phyloP scores from a whole-genome alignment of 495 filamentous ascomycete species.

The Oleoguttula mirabilis region DNA sequence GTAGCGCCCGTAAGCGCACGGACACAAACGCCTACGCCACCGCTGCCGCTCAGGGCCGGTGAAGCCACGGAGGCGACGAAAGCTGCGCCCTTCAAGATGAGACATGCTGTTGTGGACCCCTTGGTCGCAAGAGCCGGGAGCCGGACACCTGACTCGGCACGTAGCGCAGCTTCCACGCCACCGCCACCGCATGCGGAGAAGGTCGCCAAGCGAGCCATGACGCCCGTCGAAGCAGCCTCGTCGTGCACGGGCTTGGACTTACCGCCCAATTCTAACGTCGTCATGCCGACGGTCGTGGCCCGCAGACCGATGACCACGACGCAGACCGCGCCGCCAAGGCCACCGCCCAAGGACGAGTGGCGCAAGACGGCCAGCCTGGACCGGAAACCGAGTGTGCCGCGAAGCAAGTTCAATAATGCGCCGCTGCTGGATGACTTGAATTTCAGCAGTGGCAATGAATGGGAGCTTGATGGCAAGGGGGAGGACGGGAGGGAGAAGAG shows the following conservation, averaged over 20 bases:
- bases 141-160: no score
- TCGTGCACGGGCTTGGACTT: not conserved
- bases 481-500: slow-evolving; percentile 1
- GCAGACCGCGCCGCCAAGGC: slow-evolving; percentile 3
- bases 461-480: no score
- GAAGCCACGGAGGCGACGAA: not conserved
- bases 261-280: slow-evolving; percentile 10
- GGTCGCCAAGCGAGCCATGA: slow-evolving; percentile 8
- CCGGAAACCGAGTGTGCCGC: slow-evolving; percentile 2
- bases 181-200: not conserved
- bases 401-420: slow-evolving; percentile 1
- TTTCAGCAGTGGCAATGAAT: no score
- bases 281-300: slow-evolving; percentile 7
- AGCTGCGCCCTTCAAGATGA: slow-evolving; percentile 6
- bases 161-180: not conserved
- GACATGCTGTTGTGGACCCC: slow-evolving; percentile 10
- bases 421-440: not conserved
- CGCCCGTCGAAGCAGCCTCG: not conserved
- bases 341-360: slow-evolving; percentile 12
- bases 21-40: no score
- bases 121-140: no score
- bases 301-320: not conserved
- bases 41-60: no score
- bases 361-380: not conserved
- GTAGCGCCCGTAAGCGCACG: no score